Evolutionary conservation across 169 alveolate species (phyloP).

Genomic region (Cryptosporidium ryanae): DNA sequence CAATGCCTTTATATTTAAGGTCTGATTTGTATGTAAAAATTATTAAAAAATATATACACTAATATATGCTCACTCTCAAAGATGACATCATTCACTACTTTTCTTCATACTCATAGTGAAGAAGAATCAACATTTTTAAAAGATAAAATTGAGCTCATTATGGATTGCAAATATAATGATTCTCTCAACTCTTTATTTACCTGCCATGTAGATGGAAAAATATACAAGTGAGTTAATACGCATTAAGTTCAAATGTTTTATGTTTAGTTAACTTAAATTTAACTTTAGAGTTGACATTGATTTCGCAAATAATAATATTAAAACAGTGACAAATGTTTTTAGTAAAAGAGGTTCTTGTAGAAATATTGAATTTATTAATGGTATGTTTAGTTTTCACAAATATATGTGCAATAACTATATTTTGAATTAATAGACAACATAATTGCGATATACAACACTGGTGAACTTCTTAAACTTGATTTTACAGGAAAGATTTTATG

Average conservation of each 20-base stretch:
- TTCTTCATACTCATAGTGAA: conserved; percentile 17
- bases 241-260: not conserved
- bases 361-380: conserved; percentile 51
- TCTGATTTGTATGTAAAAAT: too few relatives aligned
- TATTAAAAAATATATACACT: too few relatives aligned
- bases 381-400: not conserved
- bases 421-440: conserved; percentile 10
- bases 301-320: conserved; percentile 4
- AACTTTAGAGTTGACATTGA: conserved; percentile 27
- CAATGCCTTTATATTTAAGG: too few relatives aligned
- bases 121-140: not conserved
- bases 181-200: conserved; percentile 14
- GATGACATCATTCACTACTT: conserved; percentile 38
- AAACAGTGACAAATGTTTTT: conserved; percentile 28
- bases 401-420: not conserved
- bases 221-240: conserved; percentile 22
- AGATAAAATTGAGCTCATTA: conserved; percentile 4
- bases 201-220: conserved; percentile 53
- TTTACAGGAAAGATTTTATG: conserved; percentile 15
- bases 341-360: conserved; percentile 63
- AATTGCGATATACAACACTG: conserved; percentile 52
- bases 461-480: conserved; percentile 31
- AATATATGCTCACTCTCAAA: not conserved
- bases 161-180: conserved; percentile 62
- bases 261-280: not conserved